Base-by-base conservation (phyloP, 495 filamentous ascomycete genomes). In the Achaetomiella virescens region DNA sequence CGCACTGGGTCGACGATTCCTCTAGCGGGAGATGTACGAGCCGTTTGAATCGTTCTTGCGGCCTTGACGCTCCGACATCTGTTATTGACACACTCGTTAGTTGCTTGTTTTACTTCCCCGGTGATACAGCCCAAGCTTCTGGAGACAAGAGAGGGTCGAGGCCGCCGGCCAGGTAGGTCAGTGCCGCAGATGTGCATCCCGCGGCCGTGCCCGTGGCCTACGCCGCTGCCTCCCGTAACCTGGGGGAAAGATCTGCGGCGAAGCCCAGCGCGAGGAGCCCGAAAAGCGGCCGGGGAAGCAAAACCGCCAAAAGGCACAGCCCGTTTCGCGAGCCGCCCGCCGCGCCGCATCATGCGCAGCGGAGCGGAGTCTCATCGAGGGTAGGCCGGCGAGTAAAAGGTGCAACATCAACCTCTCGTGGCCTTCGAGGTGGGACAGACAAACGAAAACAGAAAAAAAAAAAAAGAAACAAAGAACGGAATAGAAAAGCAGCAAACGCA, bases 51-150 rank as follows among this genome's bases (percentile, higher is more conserved):
- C 71, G 58, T 78, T 78, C 60, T 64, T 75, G 33, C 47, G 51
- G 48, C 71, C 73, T 59, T 71, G 66, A 11, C 74, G 74, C 18
- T 68, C 72, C n/a, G 63, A 22, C 63, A 76, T 71, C 75, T 78
- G 57, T 29, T 35, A 36, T 66, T 50, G 42, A 57, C 27, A 59
- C 12, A 12, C 18, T 0, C 7, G 41, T 45, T 36, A 42, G 6
- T 11, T 21, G 2, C 10, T n/a, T 45, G 15, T 6, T 52, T 20
- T 18, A 37, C 12, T 9, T 41, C 9, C 27, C 27, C 4, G 9
- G 27, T 31, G 27, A 31, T 9, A 31, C 27, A 31, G 14, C 22
- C 21, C 8, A 49, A 24, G 17, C 17, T 15, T 12, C 1, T 11
- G 10, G 31, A 20, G 5, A n/a, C 20, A 6, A 12, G 11, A 36